Evolutionary conservation across 2,329 filamentous ascomycete species (phyloP).

Genomic region (Cryoendolithus antarcticus): DNA sequence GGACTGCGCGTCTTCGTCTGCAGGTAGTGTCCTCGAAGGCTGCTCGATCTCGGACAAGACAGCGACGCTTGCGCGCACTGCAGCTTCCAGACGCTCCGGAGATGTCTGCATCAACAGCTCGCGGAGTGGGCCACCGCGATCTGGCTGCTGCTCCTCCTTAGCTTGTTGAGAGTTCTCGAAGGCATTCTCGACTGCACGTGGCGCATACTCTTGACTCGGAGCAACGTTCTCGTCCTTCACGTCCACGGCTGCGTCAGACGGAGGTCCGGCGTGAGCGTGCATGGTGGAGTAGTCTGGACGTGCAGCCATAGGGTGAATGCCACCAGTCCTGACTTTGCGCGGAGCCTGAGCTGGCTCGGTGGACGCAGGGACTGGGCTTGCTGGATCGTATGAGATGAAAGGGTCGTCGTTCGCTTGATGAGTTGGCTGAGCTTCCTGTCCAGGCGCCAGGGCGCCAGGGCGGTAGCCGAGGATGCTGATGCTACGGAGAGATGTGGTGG

Average conservation of each 20-base stretch:
- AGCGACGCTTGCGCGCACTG: constrained; percentile 26
- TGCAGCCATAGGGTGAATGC: too few relatives aligned
- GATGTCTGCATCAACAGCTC: constrained; percentile 21
- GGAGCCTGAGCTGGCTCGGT: too few relatives aligned
- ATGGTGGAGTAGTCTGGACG: too few relatives aligned
- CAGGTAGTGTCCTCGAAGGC: constrained; percentile 17
- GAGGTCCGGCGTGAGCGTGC: too few relatives aligned
- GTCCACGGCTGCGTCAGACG: too few relatives aligned
- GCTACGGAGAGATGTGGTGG: background rate
- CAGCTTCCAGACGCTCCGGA: constrained; percentile 27
- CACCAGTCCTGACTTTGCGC: too few relatives aligned
- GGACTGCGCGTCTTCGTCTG: constrained; percentile 21
- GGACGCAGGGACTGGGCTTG: too few relatives aligned
- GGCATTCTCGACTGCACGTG: background rate
- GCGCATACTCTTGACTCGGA: background rate
- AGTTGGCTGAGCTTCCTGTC: background rate
- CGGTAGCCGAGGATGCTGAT: background rate
- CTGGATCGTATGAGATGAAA: too few relatives aligned
- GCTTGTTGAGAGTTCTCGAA: background rate
- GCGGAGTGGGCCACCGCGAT: constrained; percentile 16
- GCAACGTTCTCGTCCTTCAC: background rate
- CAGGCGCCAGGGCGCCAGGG: background rate
- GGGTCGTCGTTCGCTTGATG: background rate
- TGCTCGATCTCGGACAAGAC: constrained; percentile 25
- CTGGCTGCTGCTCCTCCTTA: constrained; percentile 4